Percentiles rank a stretch among this genome's conserved stretches.
phyloP scores from a whole-genome alignment of 2,329 filamentous ascomycete genomes.

The Colletotrichum sp. region DNA sequence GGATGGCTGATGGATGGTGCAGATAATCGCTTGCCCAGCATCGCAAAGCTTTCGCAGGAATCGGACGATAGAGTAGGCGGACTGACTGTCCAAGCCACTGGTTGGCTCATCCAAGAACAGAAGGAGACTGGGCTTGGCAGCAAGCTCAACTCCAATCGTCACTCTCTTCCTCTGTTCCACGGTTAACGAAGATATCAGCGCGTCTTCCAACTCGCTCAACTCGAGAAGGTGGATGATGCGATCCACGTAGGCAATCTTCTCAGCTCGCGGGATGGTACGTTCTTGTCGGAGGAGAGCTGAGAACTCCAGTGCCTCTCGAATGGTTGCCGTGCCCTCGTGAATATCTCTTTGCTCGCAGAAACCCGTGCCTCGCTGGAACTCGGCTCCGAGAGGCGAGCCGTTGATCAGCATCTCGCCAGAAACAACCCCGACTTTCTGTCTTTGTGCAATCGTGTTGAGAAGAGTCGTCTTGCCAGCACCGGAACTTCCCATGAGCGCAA shows the following conservation, averaged over 20 bases:
- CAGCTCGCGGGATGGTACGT: conserved; percentile 53
- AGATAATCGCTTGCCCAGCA: conserved; percentile 68
- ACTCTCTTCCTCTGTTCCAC: conserved; percentile 66
- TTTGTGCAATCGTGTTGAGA: conserved; percentile 76
- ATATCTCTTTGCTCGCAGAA: conserved; percentile 75
- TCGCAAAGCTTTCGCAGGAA: conserved; percentile 57
- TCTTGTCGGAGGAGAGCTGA: conserved; percentile 70
- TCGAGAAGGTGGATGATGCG: conserved; percentile 71
- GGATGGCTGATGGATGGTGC: conserved; percentile 69
- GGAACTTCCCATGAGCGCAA: conserved; percentile 81
- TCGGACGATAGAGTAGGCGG: conserved; percentile 43
- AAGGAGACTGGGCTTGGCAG: conserved; percentile 68
- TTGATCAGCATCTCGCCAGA: conserved; percentile 70
- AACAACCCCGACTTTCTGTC: conserved; percentile 68
- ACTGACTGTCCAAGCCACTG: conserved; percentile 42
- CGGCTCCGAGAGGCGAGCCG: conserved; percentile 60
- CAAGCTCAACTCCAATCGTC: conserved; percentile 74
- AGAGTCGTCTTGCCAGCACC: conserved; percentile 87
- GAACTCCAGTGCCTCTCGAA: conserved; percentile 71
- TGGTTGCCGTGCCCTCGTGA: conserved; percentile 69
- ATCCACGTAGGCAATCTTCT: conserved; percentile 72
- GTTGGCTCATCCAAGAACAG: conserved; percentile 75
- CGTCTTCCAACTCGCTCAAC: conserved; percentile 67
- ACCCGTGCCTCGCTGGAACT: conserved; percentile 71
- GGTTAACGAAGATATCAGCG: conserved; percentile 58